Conservation (phyloP, 805 yeast species). For the Wickerhamia fluorescens region DNA sequence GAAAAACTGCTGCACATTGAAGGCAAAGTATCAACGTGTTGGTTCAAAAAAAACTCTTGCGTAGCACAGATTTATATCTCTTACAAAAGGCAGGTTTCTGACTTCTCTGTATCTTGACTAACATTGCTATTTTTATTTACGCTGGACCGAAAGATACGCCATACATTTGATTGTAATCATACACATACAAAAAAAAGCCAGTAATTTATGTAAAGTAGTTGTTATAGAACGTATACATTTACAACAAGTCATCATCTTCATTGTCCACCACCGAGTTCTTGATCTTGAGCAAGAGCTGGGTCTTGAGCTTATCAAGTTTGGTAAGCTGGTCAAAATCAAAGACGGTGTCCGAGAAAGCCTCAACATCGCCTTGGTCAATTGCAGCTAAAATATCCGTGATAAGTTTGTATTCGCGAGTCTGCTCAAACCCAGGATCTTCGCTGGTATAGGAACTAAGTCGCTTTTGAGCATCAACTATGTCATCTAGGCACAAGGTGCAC, state of each 20-base stretch:
- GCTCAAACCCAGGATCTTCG: conserved; percentile 71
- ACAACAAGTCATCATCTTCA: conserved; percentile 57
- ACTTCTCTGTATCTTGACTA: too few species aligned
- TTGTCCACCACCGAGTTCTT: conserved; percentile 66
- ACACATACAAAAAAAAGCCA: too few species aligned
- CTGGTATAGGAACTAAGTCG: conserved; percentile 54
- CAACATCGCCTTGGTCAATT: conserved; percentile 74
- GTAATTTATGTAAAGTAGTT: too few species aligned
- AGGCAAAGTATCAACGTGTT: too few species aligned
- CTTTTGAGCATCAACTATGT: conserved; percentile 77
- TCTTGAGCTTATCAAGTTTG: conserved; percentile 87
- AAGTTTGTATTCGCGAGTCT: conserved; percentile 71
- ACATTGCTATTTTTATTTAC: too few species aligned
- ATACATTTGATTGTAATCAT: too few species aligned
- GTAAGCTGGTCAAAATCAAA: conserved; percentile 81
- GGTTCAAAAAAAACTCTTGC: too few species aligned
- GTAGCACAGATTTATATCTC: too few species aligned
- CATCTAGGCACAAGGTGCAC: conserved; percentile 79
- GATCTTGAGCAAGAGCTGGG: conserved; percentile 73
- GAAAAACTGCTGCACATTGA: too few species aligned
- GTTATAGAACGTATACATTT: too few species aligned
- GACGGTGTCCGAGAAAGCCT: conserved; percentile 64
- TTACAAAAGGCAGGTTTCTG: too few species aligned
- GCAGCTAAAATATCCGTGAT: conserved; percentile 61
- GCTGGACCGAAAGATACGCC: too few species aligned